Percentiles rank a stretch among this genome's conserved stretches.
Conservation (phyloP, 2,329 filamentous ascomycete genomes). For the Zymoseptoria pseudotritici region DNA sequence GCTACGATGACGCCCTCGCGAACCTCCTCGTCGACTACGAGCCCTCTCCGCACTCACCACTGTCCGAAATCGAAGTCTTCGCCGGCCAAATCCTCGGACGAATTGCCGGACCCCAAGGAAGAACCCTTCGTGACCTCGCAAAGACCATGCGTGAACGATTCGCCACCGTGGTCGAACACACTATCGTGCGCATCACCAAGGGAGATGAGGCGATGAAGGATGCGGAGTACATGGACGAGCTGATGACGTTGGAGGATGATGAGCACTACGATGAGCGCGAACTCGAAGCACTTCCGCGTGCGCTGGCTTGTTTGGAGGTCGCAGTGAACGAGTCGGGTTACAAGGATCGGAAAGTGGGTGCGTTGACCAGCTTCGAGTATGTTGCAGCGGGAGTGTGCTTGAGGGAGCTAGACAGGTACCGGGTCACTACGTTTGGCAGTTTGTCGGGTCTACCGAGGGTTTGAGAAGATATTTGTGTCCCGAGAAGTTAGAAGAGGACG, state of each 20-base stretch:
- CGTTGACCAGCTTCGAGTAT: constrained; percentile 47
- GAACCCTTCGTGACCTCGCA: constrained; percentile 29
- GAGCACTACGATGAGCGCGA: constrained; percentile 22
- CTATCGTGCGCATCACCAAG: constrained; percentile 38
- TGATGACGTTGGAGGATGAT: constrained; percentile 18
- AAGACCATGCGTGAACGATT: constrained; percentile 35
- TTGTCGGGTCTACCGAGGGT: constrained; percentile 1
- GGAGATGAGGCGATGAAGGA: constrained; percentile 29
- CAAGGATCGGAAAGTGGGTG: constrained; percentile 26
- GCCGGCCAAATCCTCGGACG: constrained; percentile 51
- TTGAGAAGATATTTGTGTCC: not conserved
- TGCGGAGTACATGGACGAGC: constrained; percentile 19
- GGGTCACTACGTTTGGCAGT: constrained; percentile 15
- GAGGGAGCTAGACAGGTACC: constrained; percentile 40
- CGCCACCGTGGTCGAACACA: constrained; percentile 35
- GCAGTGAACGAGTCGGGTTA: constrained; percentile 31
- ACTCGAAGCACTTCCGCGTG: constrained; percentile 40
- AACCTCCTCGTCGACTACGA: constrained; percentile 43
- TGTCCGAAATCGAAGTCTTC: constrained; percentile 50
- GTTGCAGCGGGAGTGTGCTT: constrained; percentile 45
- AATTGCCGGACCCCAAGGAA: constrained; percentile 29
- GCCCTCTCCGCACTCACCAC: constrained; percentile 33
- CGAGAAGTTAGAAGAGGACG: not conserved
- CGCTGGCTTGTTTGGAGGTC: constrained; percentile 45
- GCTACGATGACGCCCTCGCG: constrained; percentile 47